phyloP scores from a whole-genome alignment of 2,329 filamentous ascomycete genomes.

The Pyrenophora tritici-repentis region DNA sequence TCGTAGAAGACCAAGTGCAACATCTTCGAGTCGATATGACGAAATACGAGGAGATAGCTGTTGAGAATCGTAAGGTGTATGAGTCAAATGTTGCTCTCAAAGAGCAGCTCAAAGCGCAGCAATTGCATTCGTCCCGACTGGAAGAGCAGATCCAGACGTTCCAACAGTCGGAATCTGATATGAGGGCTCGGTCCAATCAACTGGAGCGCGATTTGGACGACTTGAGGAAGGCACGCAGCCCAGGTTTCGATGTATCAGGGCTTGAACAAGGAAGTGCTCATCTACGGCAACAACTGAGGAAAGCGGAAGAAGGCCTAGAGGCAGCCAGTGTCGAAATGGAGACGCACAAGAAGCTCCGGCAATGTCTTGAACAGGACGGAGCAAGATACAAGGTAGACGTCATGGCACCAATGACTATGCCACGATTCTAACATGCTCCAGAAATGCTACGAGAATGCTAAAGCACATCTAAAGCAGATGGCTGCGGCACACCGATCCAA shows the following conservation, averaged over 20 bases:
- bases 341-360: constrained; percentile 5
- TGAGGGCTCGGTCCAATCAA: constrained; percentile 11
- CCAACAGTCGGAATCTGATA: constrained; percentile 15
- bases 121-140: constrained; percentile 18
- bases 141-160: constrained; percentile 13
- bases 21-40: constrained; percentile 23
- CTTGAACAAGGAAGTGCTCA: constrained; percentile 11
- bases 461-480: constrained; percentile 3
- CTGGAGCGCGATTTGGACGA: constrained; percentile 23
- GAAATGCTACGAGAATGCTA: neutral
- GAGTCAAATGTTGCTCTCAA: constrained; percentile 21
- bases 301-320: constrained; percentile 16
- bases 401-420: neutral
- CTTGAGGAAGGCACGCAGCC: constrained; percentile 6
- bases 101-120: constrained; percentile 22
- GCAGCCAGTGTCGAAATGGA: constrained; percentile 5
- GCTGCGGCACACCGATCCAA: neutral
- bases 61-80: constrained; percentile 17
- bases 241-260: neutral
- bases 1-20: constrained; percentile 23
- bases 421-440: constrained; percentile 1
- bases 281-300: constrained; percentile 20
- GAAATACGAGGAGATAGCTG: constrained; percentile 25
- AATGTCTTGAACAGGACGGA: constrained; percentile 11
- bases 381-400: constrained; percentile 7